These are phyloP conservation scores for Fraxinus greggii DNA, from an alignment of 305 asterid genomes.

Conservation along the genomic window DNA sequence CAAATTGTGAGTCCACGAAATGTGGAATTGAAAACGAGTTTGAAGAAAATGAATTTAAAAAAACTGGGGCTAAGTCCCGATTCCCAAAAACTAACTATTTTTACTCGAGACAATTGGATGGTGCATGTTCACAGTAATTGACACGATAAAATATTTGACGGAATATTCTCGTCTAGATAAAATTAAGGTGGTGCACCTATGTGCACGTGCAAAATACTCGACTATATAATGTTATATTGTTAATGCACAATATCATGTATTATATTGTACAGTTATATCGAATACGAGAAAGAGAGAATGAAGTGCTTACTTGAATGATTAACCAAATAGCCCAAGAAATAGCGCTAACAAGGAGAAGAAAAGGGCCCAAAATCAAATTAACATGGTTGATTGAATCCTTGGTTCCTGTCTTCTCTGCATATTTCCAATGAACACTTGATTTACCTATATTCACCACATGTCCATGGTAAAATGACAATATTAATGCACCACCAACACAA, in stretches of 20 bases:
- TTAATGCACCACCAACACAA: slow-evolving; percentile 79
- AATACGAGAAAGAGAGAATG: neutral
- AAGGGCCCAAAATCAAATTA: slow-evolving; percentile 55
- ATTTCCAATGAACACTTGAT: slow-evolving; percentile 67
- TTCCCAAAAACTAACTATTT: neutral
- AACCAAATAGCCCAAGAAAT: slow-evolving; percentile 81
- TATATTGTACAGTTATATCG: neutral
- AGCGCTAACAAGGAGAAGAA: slow-evolving; percentile 68
- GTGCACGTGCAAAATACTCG: neutral
- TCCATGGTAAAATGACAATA: slow-evolving; percentile 74
- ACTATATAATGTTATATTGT: neutral
- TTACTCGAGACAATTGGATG: neutral
- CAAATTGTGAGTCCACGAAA: neutral
- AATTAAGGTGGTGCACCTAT: neutral
- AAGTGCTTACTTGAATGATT: slow-evolving; percentile 58
- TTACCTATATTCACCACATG: slow-evolving; percentile 45
- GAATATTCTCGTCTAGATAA: neutral
- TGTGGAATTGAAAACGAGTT: neutral
- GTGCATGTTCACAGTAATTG: neutral
- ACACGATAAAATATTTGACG: neutral
- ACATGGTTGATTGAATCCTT: slow-evolving; percentile 36
- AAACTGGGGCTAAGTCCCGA: neutral
- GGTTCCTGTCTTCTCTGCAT: slow-evolving; percentile 49
- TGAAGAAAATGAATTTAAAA: too few species aligned
- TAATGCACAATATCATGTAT: neutral